These are phyloP conservation scores for Brasilioporus rufonigricans DNA, from an alignment of 768 basidiomycete genomes.

Conservation along the genomic window DNA sequence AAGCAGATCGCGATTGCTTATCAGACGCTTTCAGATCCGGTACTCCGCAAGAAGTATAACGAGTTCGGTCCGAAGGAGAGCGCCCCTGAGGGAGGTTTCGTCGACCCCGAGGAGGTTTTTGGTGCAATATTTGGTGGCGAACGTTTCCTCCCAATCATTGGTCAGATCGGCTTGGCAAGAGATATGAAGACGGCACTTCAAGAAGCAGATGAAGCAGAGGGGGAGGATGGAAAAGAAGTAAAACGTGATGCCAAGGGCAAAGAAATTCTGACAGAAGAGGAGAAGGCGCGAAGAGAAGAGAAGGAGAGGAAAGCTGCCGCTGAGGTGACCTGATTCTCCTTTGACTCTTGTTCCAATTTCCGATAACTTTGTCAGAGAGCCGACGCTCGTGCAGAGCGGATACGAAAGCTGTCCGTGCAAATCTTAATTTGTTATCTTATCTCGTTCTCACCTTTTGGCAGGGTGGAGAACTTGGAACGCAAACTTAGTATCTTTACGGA, in stretches of 20 bases:
- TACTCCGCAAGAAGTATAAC: slow-evolving; percentile 81
- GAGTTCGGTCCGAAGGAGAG: slow-evolving; percentile 87
- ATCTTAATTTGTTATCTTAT: not conserved
- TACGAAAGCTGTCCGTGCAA: slow-evolving; percentile 54
- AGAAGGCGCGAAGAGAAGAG: slow-evolving; percentile 72
- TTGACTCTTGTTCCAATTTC: not conserved
- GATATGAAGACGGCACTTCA: slow-evolving; percentile 94
- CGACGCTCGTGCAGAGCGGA: slow-evolving; percentile 70
- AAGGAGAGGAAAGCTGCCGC: slow-evolving; percentile 62
- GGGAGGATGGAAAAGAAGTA: slow-evolving; percentile 38
- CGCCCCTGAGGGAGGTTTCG: slow-evolving; percentile 77
- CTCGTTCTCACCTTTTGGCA: slow-evolving; percentile 9
- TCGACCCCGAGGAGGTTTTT: slow-evolving; percentile 83
- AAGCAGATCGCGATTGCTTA: slow-evolving; percentile 89
- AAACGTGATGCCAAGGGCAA: slow-evolving; percentile 52
- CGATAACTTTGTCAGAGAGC: slow-evolving; percentile 57
- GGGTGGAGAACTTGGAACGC: slow-evolving; percentile 69
- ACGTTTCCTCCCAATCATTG: slow-evolving; percentile 82
- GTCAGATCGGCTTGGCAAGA: slow-evolving; percentile 79
- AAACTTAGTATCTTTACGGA: slow-evolving; percentile 89
- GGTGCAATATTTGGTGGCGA: slow-evolving; percentile 90
- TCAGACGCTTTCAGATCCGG: slow-evolving; percentile 78
- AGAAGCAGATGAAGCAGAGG: slow-evolving; percentile 74
- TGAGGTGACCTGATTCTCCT: slow-evolving; percentile 48
- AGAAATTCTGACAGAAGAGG: slow-evolving; percentile 62